Conservation (phyloP, 2,329 filamentous ascomycete species). For the Phoma sp. region DNA sequence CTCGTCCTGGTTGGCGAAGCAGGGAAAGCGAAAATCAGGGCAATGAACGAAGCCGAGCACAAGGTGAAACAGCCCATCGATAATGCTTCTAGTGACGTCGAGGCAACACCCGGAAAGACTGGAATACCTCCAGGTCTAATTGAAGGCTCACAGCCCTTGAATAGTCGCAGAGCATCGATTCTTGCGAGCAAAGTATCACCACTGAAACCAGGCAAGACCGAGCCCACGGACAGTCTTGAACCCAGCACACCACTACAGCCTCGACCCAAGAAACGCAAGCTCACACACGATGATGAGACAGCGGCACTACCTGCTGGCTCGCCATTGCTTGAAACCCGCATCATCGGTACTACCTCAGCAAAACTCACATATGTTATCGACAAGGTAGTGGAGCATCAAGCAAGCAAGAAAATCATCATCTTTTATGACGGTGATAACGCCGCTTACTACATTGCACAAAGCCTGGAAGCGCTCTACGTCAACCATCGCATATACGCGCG, state of each 20-base stretch:
- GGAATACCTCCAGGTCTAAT: constrained; percentile 52
- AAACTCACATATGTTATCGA: constrained; percentile 89
- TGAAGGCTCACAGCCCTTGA: constrained; percentile 43
- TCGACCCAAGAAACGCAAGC: constrained; percentile 39
- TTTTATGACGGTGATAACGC: constrained; percentile 92
- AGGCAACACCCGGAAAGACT: constrained; percentile 31
- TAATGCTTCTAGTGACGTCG: constrained; percentile 8
- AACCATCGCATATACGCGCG: constrained; percentile 72
- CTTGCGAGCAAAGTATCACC: constrained; percentile 30
- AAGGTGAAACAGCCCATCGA: constrained; percentile 16
- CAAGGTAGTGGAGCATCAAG: constrained; percentile 70
- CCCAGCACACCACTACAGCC: constrained; percentile 19
- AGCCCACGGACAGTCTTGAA: neutral
- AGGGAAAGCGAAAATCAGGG: constrained; percentile 34
- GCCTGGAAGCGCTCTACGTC: constrained; percentile 73
- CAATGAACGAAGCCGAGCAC: constrained; percentile 31
- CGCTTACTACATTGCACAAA: constrained; percentile 83
- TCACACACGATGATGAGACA: constrained; percentile 39
- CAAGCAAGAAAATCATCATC: constrained; percentile 82
- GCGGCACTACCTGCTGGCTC: constrained; percentile 51
- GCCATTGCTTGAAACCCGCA: constrained; percentile 64
- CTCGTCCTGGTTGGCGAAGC: constrained; percentile 37
- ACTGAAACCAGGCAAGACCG: constrained; percentile 20
- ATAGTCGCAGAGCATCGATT: constrained; percentile 33
- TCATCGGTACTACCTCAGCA: constrained; percentile 82